Evolutionary conservation across 768 basidiomycete genomes (phyloP).

Genomic region (Boletus speciosus): DNA sequence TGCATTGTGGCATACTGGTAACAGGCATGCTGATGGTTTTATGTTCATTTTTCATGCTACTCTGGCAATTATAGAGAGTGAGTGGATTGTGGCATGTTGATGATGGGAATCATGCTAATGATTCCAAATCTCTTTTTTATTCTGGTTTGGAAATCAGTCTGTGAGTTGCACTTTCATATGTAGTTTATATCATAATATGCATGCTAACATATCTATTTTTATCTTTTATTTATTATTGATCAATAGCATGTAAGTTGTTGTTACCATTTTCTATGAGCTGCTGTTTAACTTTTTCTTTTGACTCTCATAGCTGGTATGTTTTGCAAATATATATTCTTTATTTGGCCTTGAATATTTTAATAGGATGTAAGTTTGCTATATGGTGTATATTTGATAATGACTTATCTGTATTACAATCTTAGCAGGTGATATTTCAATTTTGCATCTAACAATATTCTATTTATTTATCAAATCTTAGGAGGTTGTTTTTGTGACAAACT

Average conservation of each 20-base stretch:
- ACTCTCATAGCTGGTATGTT: neutral
- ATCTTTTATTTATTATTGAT: no score
- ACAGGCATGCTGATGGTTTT: neutral
- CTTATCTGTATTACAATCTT: neutral
- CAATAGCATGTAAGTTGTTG: no score
- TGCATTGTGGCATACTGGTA: no score
- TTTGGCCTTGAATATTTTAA: neutral
- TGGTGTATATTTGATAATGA: neutral
- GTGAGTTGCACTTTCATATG: neutral
- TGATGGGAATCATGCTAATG: no score
- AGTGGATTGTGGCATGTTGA: neutral
- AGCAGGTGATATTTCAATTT: no score
- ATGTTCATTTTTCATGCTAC: neutral
- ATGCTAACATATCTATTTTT: no score
- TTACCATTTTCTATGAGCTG: neutral
- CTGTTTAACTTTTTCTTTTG: neutral
- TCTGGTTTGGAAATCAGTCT: neutral
- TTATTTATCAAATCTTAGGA: neutral
- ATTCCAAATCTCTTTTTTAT: neutral
- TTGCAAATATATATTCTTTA: neutral
- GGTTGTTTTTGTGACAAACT: neutral
- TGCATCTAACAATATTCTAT: neutral
- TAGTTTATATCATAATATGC: no score
- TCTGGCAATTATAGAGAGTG: neutral
- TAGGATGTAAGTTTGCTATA: neutral